Evolutionary conservation across 1,284 basidiomycete genomes (phyloP), one percentile per base, ranked within the genome.

Genomic region (Cryptococcus deneoformans): DNA sequence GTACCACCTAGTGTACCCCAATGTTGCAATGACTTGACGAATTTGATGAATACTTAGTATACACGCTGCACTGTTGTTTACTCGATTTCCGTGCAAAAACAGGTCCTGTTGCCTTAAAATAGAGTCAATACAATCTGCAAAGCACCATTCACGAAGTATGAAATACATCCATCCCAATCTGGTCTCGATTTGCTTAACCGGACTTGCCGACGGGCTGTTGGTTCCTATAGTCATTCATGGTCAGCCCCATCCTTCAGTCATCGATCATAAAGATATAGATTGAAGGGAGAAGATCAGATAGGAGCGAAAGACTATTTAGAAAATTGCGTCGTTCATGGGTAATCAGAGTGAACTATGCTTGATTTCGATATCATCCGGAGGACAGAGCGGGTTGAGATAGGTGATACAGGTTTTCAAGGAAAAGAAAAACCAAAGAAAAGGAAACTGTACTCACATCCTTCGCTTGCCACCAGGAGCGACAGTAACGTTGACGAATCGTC

Each of bases 261-360:
- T 42, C n/a, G 6, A 37, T 11, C 24, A 12, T 16, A 54, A 6
- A 52, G 54, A 61, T 46, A 49, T 34, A 46, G 47, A 45, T 46
- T 51, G 24, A 20, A 38, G 67, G 58, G 65, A 61, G 61, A 52
- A 69, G 66, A 78, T 92, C 87, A 92, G 89, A 90, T 88, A 88
- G 87, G 87, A 89, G 88, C 88, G 88, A 89, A 90, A 90, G 88
- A 92, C 89, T 78, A 84, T 65, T 69, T 52, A 85, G 86, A 64
- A 66, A 79, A 81, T 83, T 79, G 81, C 82, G 85, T 86, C 87
- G 88, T 90, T 79, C 79, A 79, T 73, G 79, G 87, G 63, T 59
- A 51, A 62, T 91, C 88, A 86, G 88, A 86, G 87, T 91, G 89
- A 91, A 91, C 89, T 91, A 91, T 90, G 90, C 88, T 81, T 82